These are phyloP conservation scores for Xylaria sp. DNA, from an alignment of 2,329 filamentous ascomycete species.

Conservation along the genomic window DNA sequence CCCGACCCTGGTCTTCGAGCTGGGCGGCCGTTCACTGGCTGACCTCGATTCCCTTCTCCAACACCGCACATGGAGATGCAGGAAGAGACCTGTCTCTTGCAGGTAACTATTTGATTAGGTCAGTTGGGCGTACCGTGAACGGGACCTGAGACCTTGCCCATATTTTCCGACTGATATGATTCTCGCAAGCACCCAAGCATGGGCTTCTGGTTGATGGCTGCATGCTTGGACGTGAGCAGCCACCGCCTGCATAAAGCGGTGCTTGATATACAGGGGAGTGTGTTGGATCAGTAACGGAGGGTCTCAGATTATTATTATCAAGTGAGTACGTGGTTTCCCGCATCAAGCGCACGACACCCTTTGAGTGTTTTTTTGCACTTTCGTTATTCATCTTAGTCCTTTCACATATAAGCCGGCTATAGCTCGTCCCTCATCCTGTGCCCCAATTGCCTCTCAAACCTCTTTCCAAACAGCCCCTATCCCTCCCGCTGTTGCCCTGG, in stretches of 20 bases:
- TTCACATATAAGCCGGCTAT: constrained; percentile 21
- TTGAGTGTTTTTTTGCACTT: not conserved
- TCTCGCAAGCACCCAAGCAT: constrained; percentile 8
- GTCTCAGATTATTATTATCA: not conserved
- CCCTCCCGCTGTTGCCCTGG: constrained; percentile 10
- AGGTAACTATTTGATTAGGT: constrained; percentile 1
- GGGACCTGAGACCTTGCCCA: constrained; percentile 9
- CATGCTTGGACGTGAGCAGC: constrained; percentile 19
- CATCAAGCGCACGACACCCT: constrained; percentile 9
- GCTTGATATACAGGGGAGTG: constrained; percentile 5
- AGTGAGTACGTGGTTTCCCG: constrained; percentile 7
- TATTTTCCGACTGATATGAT: constrained; percentile 7
- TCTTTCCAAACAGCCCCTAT: constrained; percentile 2
- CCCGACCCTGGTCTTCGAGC: constrained; percentile 13
- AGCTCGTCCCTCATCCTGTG: constrained; percentile 13
- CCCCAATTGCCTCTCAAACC: constrained; percentile 5
- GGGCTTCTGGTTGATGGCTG: constrained; percentile 4
- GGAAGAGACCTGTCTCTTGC: constrained; percentile 11
- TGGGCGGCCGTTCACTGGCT: constrained; percentile 23
- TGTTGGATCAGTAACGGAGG: constrained; percentile 1
- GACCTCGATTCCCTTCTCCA: constrained; percentile 17
- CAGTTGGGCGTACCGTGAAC: constrained; percentile 16
- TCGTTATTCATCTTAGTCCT: not conserved
- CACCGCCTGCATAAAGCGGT: constrained; percentile 14
- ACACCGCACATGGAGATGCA: constrained; percentile 23